A percentile compares a stretch with the other conserved stretches of the same genome.
These are phyloP conservation scores for Mortierella sp. DNA, from an alignment of 371 early-diverging fungal species.

Conservation along the genomic window DNA sequence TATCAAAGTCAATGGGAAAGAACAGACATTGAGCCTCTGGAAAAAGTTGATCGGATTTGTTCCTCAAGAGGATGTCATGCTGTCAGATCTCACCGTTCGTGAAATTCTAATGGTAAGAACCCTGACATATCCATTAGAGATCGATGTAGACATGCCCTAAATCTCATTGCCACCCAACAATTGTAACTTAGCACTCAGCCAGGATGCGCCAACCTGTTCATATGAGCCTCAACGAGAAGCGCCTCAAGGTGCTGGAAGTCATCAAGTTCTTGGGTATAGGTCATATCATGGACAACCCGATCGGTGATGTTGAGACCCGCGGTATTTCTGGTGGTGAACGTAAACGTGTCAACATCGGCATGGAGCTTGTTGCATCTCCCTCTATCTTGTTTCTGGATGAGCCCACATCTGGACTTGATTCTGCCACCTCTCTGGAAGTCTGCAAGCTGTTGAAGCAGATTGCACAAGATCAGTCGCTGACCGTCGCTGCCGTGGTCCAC, in stretches of 20 bases:
- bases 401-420: slow-evolving; percentile 89
- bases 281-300: slow-evolving; percentile 68
- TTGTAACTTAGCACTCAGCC: slow-evolving; percentile 64
- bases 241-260: slow-evolving; percentile 68
- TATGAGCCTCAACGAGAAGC: slow-evolving; percentile 57
- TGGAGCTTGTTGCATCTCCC: slow-evolving; percentile 83
- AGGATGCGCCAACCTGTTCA: slow-evolving; percentile 70
- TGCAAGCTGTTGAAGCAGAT: slow-evolving; percentile 66
- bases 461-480: slow-evolving; percentile 66
- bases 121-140: not conserved
- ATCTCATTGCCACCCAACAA: slow-evolving; percentile 50
- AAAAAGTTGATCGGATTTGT: slow-evolving; percentile 76
- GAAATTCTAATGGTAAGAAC: slow-evolving; percentile 56
- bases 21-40: slow-evolving; percentile 65
- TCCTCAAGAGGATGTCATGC: slow-evolving; percentile 78
- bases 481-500: slow-evolving; percentile 80
- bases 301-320: slow-evolving; percentile 73
- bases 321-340: slow-evolving; percentile 92
- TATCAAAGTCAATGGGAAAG: slow-evolving; percentile 70
- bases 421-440: slow-evolving; percentile 74
- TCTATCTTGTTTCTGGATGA: slow-evolving; percentile 87
- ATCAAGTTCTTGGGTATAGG: slow-evolving; percentile 70
- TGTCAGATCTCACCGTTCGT: slow-evolving; percentile 69
- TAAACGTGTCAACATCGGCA: slow-evolving; percentile 86
- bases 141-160: slow-evolving; percentile 6